Conservation (phyloP, 2,329 filamentous ascomycete species). For the Phialophora macrospora region DNA sequence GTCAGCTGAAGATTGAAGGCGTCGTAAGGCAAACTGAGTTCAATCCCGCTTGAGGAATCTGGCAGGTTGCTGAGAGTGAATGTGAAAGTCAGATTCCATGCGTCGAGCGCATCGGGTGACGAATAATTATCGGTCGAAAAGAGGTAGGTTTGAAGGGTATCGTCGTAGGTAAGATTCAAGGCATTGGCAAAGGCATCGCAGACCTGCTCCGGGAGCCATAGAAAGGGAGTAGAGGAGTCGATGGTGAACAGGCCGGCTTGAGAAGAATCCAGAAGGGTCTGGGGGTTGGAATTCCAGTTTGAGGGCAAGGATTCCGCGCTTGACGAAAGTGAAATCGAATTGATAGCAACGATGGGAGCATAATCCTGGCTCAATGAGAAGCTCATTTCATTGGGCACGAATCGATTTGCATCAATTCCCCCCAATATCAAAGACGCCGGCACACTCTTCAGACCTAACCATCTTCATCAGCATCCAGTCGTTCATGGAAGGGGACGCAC, state of each 20-base stretch:
- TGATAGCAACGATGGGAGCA: constrained; percentile 43
- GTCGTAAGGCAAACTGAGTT: constrained; percentile 48
- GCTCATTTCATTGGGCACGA: constrained; percentile 39
- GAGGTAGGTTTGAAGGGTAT: constrained; percentile 45
- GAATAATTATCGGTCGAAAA: constrained; percentile 35
- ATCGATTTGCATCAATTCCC: constrained; percentile 44
- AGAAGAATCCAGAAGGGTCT: constrained; percentile 35
- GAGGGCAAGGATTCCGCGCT: constrained; percentile 25
- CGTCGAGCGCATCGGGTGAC: constrained; percentile 40
- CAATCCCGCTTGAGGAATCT: constrained; percentile 38
- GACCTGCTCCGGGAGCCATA: constrained; percentile 47
- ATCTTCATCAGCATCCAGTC: constrained; percentile 15
- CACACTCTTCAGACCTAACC: constrained; percentile 41
- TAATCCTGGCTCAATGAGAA: constrained; percentile 42
- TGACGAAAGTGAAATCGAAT: constrained; percentile 40
- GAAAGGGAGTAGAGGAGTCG: constrained; percentile 49
- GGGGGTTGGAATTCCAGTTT: constrained; percentile 38
- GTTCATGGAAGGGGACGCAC: constrained; percentile 17
- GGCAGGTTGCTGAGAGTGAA: constrained; percentile 45
- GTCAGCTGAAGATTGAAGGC: constrained; percentile 48
- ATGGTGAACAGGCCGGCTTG: constrained; percentile 43
- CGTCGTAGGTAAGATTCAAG: constrained; percentile 46
- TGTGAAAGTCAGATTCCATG: constrained; percentile 44
- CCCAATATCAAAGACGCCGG: constrained; percentile 44
- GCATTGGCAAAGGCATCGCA: constrained; percentile 47